Evolutionary conservation across 2,329 filamentous ascomycete genomes (phyloP).

Genomic region (Aspergillus udagawae): DNA sequence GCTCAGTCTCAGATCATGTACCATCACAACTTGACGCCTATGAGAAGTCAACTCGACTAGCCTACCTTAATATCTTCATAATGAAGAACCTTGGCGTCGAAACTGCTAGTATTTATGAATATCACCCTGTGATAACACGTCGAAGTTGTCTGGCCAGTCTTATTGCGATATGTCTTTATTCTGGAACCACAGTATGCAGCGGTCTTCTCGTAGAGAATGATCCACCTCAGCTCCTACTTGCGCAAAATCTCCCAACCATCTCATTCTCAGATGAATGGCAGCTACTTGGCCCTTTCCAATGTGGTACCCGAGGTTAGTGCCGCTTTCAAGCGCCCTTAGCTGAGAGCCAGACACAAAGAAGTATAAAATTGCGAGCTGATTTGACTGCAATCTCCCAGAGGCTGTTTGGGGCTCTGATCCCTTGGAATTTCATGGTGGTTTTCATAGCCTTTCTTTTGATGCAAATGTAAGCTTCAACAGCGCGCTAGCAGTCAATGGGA

Average conservation of each 20-base stretch:
- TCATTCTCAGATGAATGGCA: constrained; percentile 42
- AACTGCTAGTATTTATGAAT: not conserved
- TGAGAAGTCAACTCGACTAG: not conserved
- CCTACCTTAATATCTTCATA: not conserved
- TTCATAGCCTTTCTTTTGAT: constrained; percentile 45
- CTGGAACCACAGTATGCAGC: not conserved
- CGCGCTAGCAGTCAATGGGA: constrained; percentile 50
- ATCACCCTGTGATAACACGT: not conserved
- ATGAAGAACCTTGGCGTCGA: not conserved
- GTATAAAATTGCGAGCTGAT: not conserved
- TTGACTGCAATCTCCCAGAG: constrained; percentile 36
- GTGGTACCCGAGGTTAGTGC: constrained; percentile 54
- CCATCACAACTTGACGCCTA: not conserved
- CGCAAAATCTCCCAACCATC: constrained; percentile 2
- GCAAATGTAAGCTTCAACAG: constrained; percentile 43
- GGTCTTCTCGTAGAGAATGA: not conserved
- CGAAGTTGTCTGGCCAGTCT: not conserved
- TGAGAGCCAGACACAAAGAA: not conserved
- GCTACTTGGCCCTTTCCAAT: constrained; percentile 54
- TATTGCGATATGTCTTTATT: not conserved
- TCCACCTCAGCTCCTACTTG: constrained; percentile 6
- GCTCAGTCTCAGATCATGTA: not conserved
- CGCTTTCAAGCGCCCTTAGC: not conserved
- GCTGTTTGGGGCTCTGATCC: constrained; percentile 58
- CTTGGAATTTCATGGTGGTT: constrained; percentile 51